These are phyloP conservation scores for Neofusicoccum cordaticola DNA, from an alignment of 2,329 filamentous ascomycete genomes.

Conservation along the genomic window DNA sequence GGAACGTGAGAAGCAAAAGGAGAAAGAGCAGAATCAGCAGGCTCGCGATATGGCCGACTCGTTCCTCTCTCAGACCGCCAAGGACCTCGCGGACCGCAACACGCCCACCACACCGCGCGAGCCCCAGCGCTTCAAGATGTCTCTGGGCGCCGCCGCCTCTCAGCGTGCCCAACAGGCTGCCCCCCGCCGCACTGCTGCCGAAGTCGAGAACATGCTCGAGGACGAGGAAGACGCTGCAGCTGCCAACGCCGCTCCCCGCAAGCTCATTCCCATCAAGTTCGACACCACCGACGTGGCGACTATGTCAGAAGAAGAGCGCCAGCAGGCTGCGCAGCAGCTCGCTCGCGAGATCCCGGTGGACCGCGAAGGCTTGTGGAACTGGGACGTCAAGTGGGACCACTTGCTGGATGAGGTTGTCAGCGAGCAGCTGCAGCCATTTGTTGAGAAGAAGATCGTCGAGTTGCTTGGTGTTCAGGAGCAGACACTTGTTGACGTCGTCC, in stretches of 20 bases:
- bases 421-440: conserved; percentile 87
- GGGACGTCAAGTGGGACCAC: conserved; percentile 88
- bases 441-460: conserved; percentile 97
- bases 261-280: conserved; percentile 55
- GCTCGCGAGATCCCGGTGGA: conserved; percentile 88
- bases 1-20: conserved; percentile 67
- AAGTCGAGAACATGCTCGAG: conserved; percentile 90
- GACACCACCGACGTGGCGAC: conserved; percentile 40
- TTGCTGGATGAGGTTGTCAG: conserved; percentile 77
- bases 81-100: conserved; percentile 59
- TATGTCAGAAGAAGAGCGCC: conserved; percentile 83
- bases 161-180: conserved; percentile 64
- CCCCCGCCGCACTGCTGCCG: conserved; percentile 75
- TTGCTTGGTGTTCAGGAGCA: conserved; percentile 95
- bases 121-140: conserved; percentile 86
- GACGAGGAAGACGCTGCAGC: conserved; percentile 76
- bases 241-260: conserved; percentile 65
- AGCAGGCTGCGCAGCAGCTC: conserved; percentile 74
- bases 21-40: conserved; percentile 70
- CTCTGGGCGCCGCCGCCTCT: conserved; percentile 79
- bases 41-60: conserved; percentile 83
- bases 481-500: conserved; percentile 87
- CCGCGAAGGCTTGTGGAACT: conserved; percentile 84
- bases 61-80: conserved; percentile 81
- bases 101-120: conserved; percentile 47